Conservation (phyloP, 2,329 filamentous ascomycete genomes). For the Onygenales sp. region DNA sequence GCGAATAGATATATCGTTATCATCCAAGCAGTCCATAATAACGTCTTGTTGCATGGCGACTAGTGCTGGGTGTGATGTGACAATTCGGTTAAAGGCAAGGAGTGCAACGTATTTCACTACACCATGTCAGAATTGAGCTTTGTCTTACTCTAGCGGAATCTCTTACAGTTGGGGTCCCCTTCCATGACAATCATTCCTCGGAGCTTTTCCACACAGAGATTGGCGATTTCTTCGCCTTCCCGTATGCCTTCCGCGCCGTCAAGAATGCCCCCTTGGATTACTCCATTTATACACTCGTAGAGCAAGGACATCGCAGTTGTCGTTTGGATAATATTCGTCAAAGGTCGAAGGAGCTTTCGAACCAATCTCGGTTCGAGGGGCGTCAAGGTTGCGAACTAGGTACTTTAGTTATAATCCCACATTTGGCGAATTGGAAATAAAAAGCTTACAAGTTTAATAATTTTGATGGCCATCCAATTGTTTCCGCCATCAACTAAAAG, state of each 20-base stretch:
- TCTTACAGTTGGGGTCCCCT: conserved; percentile 82
- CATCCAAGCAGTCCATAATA: conserved; percentile 92
- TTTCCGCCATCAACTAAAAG: conserved; percentile 84
- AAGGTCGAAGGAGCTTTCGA: conserved; percentile 78
- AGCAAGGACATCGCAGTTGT: conserved; percentile 96
- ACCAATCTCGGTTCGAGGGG: conserved; percentile 85
- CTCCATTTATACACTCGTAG: conserved; percentile 97
- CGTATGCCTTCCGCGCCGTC: conserved; percentile 68
- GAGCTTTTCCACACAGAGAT: conserved; percentile 83
- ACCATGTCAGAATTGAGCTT: conserved; percentile 6
- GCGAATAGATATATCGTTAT: conserved; percentile 89
- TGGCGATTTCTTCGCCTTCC: conserved; percentile 84
- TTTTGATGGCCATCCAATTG: conserved; percentile 99
- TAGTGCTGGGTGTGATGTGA: conserved; percentile 74
- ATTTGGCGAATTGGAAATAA: not conserved
- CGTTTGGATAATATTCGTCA: conserved; percentile 87
- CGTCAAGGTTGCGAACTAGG: conserved; percentile 83
- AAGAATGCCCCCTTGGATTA: conserved; percentile 92
- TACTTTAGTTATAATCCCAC: conserved; percentile 15
- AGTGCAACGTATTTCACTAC: conserved; percentile 94
- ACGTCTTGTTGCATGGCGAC: conserved; percentile 92
- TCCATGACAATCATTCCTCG: conserved; percentile 90
- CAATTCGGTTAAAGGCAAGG: conserved; percentile 91
- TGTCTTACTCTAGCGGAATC: not conserved
- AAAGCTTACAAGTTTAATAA: conserved; percentile 77